These are phyloP conservation scores for Aegle marmelos DNA, from an alignment of 345 rosid genomes.

Conservation along the genomic window DNA sequence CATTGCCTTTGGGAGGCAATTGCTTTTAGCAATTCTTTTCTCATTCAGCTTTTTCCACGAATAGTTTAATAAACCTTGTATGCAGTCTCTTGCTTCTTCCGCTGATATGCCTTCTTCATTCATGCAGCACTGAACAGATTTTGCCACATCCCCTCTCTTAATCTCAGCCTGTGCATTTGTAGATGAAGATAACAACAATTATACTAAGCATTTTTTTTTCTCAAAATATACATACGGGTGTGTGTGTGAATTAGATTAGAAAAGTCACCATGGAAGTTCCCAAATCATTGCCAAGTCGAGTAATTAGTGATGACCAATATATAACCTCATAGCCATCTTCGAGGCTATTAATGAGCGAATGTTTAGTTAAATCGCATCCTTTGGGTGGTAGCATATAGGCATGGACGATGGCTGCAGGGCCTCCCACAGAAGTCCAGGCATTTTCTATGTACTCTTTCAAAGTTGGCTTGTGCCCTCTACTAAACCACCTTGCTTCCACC, in stretches of 20 bases:
- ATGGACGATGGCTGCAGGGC: neutral
- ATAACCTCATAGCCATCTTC: neutral
- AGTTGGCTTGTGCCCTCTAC: neutral
- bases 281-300: neutral
- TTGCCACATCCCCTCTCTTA: conserved; percentile 14
- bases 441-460: neutral
- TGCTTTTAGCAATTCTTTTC: neutral
- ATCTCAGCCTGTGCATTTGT: neutral
- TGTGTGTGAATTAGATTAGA: neutral
- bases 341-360: neutral
- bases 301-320: neutral
- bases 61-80: neutral
- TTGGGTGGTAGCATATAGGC: neutral
- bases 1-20: neutral
- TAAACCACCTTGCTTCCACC: conserved; percentile 1
- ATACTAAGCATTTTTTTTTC: no score
- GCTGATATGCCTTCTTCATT: neutral
- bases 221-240: no score
- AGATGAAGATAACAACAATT: no score
- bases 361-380: neutral
- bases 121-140: conserved; percentile 17
- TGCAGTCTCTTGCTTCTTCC: conserved; percentile 16
- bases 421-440: conserved; percentile 6
- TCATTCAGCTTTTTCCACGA: conserved; percentile 16
- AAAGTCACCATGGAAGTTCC: neutral